Evolutionary conservation across 345 rosid genomes (phyloP).

Genomic region (Kandelia obovata): DNA sequence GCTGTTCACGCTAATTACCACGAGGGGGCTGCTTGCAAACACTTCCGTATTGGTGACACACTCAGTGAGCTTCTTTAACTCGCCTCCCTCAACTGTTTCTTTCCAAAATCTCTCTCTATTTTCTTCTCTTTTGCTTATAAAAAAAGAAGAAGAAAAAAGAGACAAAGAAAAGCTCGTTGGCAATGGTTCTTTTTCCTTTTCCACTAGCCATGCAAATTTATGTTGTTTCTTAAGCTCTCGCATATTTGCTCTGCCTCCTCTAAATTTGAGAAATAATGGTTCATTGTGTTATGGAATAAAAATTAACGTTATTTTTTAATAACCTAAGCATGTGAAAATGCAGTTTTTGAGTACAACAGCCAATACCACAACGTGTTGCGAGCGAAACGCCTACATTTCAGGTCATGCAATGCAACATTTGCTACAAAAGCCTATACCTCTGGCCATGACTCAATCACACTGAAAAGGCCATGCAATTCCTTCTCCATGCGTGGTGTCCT

Average conservation of each 20-base stretch:
- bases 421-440: slow-evolving; percentile 23
- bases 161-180: too few species aligned
- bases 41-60: slow-evolving; percentile 6
- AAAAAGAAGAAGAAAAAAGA: too few species aligned
- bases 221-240: neutral
- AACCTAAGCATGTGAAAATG: neutral
- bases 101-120: too few species aligned
- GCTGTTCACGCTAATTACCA: neutral
- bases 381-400: slow-evolving; percentile 22
- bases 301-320: too few species aligned
- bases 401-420: slow-evolving; percentile 25
- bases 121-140: too few species aligned
- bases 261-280: too few species aligned
- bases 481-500: slow-evolving; percentile 28
- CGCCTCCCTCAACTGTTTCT: too few species aligned
- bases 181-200: neutral
- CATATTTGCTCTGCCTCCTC: too few species aligned
- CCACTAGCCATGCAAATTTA: neutral
- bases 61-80: neutral
- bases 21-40: neutral
- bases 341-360: slow-evolving; percentile 31
- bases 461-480: slow-evolving; percentile 19
- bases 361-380: slow-evolving; percentile 32
- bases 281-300: too few species aligned
- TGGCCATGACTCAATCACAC: slow-evolving; percentile 23